phyloP scores from a whole-genome alignment of 805 yeast species.

The Nakazawaea populi region DNA sequence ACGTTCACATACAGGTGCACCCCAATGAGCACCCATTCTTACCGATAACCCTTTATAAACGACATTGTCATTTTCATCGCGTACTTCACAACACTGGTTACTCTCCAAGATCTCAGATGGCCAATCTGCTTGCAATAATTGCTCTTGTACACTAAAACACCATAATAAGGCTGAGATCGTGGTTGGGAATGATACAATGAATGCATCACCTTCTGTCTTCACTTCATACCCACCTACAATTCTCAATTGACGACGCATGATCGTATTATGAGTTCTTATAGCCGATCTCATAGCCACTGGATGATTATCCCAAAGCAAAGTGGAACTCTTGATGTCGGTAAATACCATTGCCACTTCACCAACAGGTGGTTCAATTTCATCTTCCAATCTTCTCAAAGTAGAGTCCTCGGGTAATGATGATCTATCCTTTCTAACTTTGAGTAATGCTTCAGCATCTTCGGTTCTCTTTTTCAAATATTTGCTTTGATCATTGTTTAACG shows the following conservation, averaged over 20 bases:
- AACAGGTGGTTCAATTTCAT: slow-evolving; percentile 90
- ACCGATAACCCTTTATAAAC: slow-evolving; percentile 89
- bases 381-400: slow-evolving; percentile 72
- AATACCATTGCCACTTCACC: slow-evolving; percentile 95
- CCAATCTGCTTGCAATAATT: slow-evolving; percentile 83
- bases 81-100: slow-evolving; percentile 76
- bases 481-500: slow-evolving; percentile 49
- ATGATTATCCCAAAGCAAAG: slow-evolving; percentile 86
- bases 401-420: slow-evolving; percentile 63
- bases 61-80: slow-evolving; percentile 50
- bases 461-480: slow-evolving; percentile 23
- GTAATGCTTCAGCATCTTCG: slow-evolving; percentile 24
- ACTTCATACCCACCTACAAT: slow-evolving; percentile 97
- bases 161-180: slow-evolving; percentile 86
- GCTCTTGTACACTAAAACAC: slow-evolving; percentile 92
- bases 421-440: slow-evolving; percentile 45
- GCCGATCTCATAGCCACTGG: slow-evolving; percentile 97
- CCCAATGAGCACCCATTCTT: slow-evolving; percentile 99
- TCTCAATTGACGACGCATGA: slow-evolving; percentile 90
- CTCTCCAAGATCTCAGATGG: slow-evolving; percentile 85
- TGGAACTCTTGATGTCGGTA: slow-evolving; percentile 94
- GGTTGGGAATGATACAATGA: slow-evolving; percentile 94
- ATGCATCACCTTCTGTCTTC: slow-evolving; percentile 98
- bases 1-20: slow-evolving; percentile 90
- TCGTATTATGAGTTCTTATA: slow-evolving; percentile 85